Evolutionary conservation across 1,284 basidiomycete species (phyloP).

Genomic region (Psilocybe mexicana): DNA sequence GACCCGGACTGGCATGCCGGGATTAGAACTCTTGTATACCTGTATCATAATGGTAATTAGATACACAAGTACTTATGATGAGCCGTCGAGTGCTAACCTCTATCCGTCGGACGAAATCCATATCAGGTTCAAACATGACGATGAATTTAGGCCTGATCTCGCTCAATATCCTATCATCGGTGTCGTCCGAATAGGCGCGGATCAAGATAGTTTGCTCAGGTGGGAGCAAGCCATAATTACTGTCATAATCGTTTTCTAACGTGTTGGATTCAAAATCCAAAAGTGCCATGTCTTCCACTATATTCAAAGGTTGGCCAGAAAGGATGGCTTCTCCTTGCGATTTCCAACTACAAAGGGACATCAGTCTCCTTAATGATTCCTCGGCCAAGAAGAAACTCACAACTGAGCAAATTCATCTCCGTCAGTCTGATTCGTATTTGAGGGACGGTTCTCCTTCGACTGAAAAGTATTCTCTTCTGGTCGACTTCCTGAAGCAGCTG

Average conservation of each 20-base stretch:
- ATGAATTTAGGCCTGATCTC: slow-evolving; percentile 92
- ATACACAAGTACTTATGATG: background rate
- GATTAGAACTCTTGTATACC: slow-evolving; percentile 84
- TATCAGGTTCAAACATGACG: slow-evolving; percentile 94
- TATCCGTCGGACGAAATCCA: slow-evolving; percentile 89
- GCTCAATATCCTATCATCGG: slow-evolving; percentile 86
- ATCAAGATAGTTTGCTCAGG: slow-evolving; percentile 86
- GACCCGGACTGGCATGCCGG: slow-evolving; percentile 82
- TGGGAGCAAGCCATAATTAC: slow-evolving; percentile 79
- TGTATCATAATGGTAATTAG: slow-evolving; percentile 30
- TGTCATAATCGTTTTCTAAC: slow-evolving; percentile 63
- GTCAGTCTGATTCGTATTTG: slow-evolving; percentile 50
- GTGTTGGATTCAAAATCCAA: slow-evolving; percentile 36
- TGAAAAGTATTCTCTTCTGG: slow-evolving; percentile 19
- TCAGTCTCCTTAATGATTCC: background rate
- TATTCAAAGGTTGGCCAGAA: slow-evolving; percentile 18
- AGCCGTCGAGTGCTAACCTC: slow-evolving; percentile 59
- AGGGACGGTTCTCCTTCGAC: slow-evolving; percentile 26
- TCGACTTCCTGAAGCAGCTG: slow-evolving; percentile 29
- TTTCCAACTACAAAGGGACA: slow-evolving; percentile 25
- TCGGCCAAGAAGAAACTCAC: slow-evolving; percentile 40
- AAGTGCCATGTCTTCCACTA: slow-evolving; percentile 21
- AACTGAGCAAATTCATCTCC: slow-evolving; percentile 57
- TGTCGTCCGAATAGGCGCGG: slow-evolving; percentile 88
- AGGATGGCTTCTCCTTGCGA: slow-evolving; percentile 24